Conservation (phyloP, 78 protist genomes). For the Isochrysis galbana region DNA sequence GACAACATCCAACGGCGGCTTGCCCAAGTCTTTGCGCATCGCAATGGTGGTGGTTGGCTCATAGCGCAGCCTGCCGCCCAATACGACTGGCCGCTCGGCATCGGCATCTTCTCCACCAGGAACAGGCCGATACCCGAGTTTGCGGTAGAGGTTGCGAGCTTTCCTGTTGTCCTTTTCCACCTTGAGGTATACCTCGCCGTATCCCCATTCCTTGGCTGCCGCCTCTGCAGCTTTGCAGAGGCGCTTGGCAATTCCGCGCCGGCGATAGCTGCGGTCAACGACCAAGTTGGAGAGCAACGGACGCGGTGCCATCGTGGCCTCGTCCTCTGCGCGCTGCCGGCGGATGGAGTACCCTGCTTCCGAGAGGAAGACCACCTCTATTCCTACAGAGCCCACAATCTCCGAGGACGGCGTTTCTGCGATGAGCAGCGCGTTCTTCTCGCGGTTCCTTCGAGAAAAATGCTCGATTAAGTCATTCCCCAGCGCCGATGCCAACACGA, state of each 20-base stretch:
- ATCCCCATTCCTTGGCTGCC: neutral
- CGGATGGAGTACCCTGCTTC: too few species aligned
- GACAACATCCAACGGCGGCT: neutral
- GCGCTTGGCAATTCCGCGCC: neutral
- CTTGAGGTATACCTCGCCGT: neutral
- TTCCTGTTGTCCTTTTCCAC: neutral
- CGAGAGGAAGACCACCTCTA: too few species aligned
- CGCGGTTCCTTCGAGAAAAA: neutral
- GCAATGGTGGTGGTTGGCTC: neutral
- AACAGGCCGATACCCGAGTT: neutral
- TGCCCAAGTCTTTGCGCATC: neutral
- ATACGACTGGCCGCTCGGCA: neutral
- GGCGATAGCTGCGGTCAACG: neutral
- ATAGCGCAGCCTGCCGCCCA: neutral
- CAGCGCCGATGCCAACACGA: neutral
- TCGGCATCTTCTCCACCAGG: neutral
- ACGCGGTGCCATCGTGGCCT: neutral
- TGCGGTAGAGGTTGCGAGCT: neutral
- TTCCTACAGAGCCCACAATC: neutral
- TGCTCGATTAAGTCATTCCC: neutral
- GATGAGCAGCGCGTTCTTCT: neutral
- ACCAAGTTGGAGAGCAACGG: neutral
- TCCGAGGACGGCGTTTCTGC: neutral
- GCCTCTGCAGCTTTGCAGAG: neutral
- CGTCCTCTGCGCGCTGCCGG: neutral